Evolutionary conservation across 352 stramenopile genomes (phyloP).

Genomic region (Phytophthora constricta): DNA sequence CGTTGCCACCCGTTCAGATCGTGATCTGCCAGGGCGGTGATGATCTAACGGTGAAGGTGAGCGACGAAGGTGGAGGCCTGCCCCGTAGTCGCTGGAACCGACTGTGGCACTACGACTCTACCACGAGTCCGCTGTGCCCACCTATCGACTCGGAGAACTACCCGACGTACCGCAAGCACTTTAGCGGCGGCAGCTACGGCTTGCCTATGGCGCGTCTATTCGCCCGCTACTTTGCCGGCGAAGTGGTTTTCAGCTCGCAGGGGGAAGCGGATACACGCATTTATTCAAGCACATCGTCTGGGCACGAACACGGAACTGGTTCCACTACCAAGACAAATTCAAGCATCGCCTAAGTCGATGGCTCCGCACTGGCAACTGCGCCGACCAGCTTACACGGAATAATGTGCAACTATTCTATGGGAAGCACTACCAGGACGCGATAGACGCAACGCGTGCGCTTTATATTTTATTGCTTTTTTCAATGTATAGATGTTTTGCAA

Average conservation of each 20-base stretch:
- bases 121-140: background rate
- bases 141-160: conserved; percentile 1
- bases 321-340: background rate
- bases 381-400: background rate
- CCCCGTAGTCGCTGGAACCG: background rate
- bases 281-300: background rate
- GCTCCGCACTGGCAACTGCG: background rate
- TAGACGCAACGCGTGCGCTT: too few species aligned
- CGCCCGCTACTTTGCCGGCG: background rate
- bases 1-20: background rate
- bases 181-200: background rate
- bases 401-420: background rate
- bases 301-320: background rate
- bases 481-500: too few species aligned
- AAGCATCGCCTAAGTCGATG: background rate
- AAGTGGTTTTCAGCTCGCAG: background rate
- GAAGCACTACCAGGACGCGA: too few species aligned
- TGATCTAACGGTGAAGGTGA: background rate
- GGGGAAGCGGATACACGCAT: background rate
- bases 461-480: too few species aligned
- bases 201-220: background rate
- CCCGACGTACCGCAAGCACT: conserved; percentile 3
- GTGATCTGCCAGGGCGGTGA: background rate
- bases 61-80: background rate
- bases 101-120: background rate